Evolutionary conservation across 768 basidiomycete species (phyloP).

Genomic region (Strobilomyces confusus): DNA sequence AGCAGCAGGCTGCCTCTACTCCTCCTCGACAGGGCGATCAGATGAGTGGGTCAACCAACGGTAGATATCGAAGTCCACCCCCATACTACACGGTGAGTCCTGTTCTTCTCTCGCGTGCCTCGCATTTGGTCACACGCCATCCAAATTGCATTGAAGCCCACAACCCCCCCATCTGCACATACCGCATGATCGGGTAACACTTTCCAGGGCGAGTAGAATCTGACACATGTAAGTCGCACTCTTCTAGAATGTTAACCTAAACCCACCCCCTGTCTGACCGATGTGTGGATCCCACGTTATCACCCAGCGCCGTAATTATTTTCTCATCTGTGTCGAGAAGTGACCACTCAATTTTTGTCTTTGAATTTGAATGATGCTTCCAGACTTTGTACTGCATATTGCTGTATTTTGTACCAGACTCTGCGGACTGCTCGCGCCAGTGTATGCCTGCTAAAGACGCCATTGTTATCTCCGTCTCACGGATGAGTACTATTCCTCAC

Average conservation of each 20-base stretch:
- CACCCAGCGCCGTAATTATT: background rate
- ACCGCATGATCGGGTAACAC: background rate
- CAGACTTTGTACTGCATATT: background rate
- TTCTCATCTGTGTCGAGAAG: constrained; percentile 1
- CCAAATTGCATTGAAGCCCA: background rate
- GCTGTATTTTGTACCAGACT: background rate
- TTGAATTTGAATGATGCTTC: background rate
- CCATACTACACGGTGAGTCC: constrained; percentile 25
- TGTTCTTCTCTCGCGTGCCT: background rate
- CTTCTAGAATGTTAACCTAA: constrained; percentile 1
- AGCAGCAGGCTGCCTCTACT: background rate
- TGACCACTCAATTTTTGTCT: background rate
- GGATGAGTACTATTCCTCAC: background rate
- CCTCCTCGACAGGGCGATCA: constrained; percentile 5
- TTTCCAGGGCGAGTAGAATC: background rate
- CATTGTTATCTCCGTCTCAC: background rate
- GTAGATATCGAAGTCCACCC: constrained; percentile 15
- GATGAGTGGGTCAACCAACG: background rate
- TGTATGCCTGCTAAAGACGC: background rate
- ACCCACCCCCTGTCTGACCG: background rate
- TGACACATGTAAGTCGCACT: constrained; percentile 1
- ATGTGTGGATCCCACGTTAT: constrained; percentile 10
- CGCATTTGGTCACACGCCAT: background rate
- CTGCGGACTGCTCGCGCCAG: background rate
- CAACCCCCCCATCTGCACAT: constrained; percentile 4